Percentiles rank a stretch among this genome's conserved stretches.
Conservation (phyloP, 2,329 filamentous ascomycete species). For the Fusarium sp. region DNA sequence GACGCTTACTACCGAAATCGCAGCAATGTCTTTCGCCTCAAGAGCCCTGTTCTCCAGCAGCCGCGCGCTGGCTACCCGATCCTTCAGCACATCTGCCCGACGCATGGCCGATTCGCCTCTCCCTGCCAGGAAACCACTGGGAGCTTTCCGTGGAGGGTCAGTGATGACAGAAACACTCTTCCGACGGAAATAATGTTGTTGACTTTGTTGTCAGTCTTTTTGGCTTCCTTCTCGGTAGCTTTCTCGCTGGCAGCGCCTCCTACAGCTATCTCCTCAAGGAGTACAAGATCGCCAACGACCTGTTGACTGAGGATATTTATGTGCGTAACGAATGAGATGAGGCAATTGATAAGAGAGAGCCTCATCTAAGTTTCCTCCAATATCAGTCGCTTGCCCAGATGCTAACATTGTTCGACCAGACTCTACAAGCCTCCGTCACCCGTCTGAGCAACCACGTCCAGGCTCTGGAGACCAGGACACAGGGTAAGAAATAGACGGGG, state of each 20-base stretch:
- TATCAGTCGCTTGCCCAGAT: not conserved
- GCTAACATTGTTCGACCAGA: conserved; percentile 57
- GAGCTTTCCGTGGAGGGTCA: conserved; percentile 69
- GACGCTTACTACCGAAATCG: not conserved
- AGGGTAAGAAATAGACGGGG: conserved; percentile 72
- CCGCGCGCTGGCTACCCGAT: conserved; percentile 48
- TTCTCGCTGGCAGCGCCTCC: conserved; percentile 78
- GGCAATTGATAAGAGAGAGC: not conserved
- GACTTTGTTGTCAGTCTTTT: conserved; percentile 69
- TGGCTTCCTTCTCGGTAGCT: conserved; percentile 88
- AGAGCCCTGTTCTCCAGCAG: conserved; percentile 54
- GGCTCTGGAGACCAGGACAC: conserved; percentile 81
- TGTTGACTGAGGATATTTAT: conserved; percentile 94
- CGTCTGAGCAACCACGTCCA: conserved; percentile 85
- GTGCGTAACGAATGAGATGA: conserved; percentile 64
- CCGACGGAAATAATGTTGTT: not conserved
- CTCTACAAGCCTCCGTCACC: conserved; percentile 86
- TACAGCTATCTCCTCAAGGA: conserved; percentile 95
- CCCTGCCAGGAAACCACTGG: conserved; percentile 65
- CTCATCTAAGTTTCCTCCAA: not conserved
- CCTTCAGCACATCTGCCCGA: conserved; percentile 62
- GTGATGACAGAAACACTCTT: conserved; percentile 37
- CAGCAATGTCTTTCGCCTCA: conserved; percentile 54
- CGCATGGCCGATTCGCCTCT: conserved; percentile 56
- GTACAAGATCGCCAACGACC: conserved; percentile 91